phyloP scores from a whole-genome alignment of 1,284 basidiomycete genomes.

The Golubevia pallescens region DNA sequence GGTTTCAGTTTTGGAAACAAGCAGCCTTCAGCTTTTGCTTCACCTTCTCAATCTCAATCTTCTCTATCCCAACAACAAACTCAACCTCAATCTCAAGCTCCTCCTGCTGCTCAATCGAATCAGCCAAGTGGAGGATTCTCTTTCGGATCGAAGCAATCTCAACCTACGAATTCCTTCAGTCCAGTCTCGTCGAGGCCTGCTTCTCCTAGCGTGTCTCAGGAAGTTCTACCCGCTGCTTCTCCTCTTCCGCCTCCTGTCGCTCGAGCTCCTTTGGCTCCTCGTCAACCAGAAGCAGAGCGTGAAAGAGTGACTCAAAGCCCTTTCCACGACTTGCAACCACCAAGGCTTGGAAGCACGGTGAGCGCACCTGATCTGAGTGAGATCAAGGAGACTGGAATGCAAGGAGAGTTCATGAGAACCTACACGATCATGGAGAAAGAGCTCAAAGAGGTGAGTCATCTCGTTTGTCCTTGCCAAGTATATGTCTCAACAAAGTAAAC shows the following conservation, averaged over 20 bases:
- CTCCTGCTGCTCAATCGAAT: neutral
- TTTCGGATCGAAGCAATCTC: neutral
- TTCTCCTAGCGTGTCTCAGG: neutral
- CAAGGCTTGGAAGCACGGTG: slow-evolving; percentile 9
- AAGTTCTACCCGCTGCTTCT: neutral
- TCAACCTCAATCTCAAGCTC: too few relatives aligned
- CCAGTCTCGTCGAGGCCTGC: too few relatives aligned
- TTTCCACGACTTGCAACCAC: neutral
- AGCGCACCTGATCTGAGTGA: slow-evolving; percentile 17
- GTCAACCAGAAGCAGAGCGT: neutral
- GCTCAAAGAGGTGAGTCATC: slow-evolving; percentile 50
- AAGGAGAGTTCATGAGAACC: slow-evolving; percentile 51
- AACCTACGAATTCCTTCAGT: neutral
- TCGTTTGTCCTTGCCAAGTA: slow-evolving; percentile 16
- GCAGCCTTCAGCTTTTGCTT: too few relatives aligned
- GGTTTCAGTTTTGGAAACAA: too few relatives aligned
- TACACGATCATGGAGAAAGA: slow-evolving; percentile 65
- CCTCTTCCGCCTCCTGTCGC: neutral
- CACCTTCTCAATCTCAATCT: too few relatives aligned
- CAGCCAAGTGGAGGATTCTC: neutral
- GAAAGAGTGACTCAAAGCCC: neutral
- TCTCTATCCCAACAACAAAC: too few relatives aligned
- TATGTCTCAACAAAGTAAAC: neutral
- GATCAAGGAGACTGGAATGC: slow-evolving; percentile 48
- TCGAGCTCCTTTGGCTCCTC: neutral